Percentiles rank a stretch among this genome's conserved stretches.
phyloP scores from a whole-genome alignment of 2,329 filamentous ascomycete genomes.

The Venturia pyrina region DNA sequence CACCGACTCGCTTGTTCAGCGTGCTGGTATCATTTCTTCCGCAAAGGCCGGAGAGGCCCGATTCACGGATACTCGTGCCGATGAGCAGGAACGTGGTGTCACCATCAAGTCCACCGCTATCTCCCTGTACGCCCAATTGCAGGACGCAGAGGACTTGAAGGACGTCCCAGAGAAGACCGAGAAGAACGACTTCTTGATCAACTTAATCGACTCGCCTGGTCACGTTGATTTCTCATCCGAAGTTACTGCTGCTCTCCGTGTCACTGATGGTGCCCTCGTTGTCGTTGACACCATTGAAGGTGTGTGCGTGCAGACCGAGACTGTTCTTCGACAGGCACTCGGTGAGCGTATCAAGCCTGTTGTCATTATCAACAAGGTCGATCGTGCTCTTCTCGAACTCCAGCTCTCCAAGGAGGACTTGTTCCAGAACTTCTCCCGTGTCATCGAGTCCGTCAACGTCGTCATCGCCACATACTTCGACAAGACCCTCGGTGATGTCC shows the following conservation, averaged over 20 bases:
- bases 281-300: constrained; percentile 99
- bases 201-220: constrained; percentile 98
- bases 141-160: constrained; percentile 78
- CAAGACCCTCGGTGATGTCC: constrained; percentile 92
- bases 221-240: constrained; percentile 99
- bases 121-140: constrained; percentile 84
- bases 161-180: constrained; percentile 85
- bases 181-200: constrained; percentile 98
- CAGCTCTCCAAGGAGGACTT: constrained; percentile 98
- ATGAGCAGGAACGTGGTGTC: constrained; percentile 99
- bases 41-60: constrained; percentile 93
- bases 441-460: constrained; percentile 99
- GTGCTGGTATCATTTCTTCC: constrained; percentile 98
- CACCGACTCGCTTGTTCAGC: constrained; percentile 97
- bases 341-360: constrained; percentile 99
- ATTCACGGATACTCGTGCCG: constrained; percentile 92
- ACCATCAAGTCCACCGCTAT: constrained; percentile 99
- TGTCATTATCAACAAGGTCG: constrained; percentile 99
- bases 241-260: constrained; percentile 98
- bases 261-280: constrained; percentile 98
- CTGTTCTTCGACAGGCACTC: constrained; percentile 95
- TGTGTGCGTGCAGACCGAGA: constrained; percentile 99
- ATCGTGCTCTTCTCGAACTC: constrained; percentile 97
- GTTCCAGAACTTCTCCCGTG: constrained; percentile 99
- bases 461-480: constrained; percentile 99